Conservation (phyloP, 2,329 filamentous ascomycete genomes). For the Fusarium subtropicale region DNA sequence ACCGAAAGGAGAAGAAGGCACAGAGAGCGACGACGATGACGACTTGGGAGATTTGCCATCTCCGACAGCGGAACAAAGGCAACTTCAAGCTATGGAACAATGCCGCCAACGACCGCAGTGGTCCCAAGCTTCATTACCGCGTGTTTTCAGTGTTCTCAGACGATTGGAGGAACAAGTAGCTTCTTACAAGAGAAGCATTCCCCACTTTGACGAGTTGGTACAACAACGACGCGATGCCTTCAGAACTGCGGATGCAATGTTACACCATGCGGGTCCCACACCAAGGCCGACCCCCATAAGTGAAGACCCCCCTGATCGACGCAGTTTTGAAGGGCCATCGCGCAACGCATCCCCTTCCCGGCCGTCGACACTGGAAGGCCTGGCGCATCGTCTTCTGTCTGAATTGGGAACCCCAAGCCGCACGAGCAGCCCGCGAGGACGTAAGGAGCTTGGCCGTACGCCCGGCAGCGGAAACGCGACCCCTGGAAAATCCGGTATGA, state of each 20-base stretch:
- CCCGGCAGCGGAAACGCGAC: conserved; percentile 51
- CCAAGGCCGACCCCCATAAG: conserved; percentile 48
- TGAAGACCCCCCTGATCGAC: conserved; percentile 56
- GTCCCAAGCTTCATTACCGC: conserved; percentile 62
- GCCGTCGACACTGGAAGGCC: conserved; percentile 67
- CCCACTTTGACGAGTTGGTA: conserved; percentile 78
- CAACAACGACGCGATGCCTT: conserved; percentile 74
- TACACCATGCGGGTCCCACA: conserved; percentile 51
- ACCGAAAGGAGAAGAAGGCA: conserved; percentile 14
- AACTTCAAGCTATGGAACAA: conserved; percentile 60
- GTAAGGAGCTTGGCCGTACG: conserved; percentile 57
- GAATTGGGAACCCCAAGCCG: conserved; percentile 68
- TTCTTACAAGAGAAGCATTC: conserved; percentile 71
- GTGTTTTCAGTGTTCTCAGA: conserved; percentile 69
- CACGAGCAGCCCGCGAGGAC: conserved; percentile 61
- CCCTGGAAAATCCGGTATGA: conserved; percentile 51
- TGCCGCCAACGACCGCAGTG: conserved; percentile 67
- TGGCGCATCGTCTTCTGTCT: conserved; percentile 71
- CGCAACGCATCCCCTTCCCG: conserved; percentile 64
- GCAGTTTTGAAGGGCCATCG: conserved; percentile 57
- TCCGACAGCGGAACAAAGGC: conserved; percentile 48
- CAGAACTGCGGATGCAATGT: conserved; percentile 66
- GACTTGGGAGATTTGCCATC: conserved; percentile 34
- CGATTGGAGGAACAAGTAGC: conserved; percentile 71
- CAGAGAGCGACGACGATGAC: conserved; percentile 35